Conservation (phyloP, 768 basidiomycete genomes). For the Cystobasidium onofrii region DNA sequence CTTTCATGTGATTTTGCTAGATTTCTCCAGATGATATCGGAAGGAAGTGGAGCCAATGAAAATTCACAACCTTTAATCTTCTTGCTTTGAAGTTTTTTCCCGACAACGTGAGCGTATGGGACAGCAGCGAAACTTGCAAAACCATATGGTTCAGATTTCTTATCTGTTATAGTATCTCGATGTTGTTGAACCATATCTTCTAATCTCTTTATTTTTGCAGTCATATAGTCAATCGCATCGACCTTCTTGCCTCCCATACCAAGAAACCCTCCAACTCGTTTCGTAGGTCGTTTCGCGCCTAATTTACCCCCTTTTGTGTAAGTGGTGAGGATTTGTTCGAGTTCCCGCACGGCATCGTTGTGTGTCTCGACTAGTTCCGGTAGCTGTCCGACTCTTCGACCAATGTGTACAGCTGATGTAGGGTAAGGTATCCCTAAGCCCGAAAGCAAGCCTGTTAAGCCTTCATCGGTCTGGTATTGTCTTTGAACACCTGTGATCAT, state of each 20-base stretch:
- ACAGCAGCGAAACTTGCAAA: slow-evolving; percentile 69
- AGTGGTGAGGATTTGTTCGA: slow-evolving; percentile 78
- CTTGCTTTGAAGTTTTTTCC: slow-evolving; percentile 60
- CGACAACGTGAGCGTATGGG: slow-evolving; percentile 78
- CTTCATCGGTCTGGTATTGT: slow-evolving; percentile 74
- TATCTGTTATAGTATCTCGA: slow-evolving; percentile 55
- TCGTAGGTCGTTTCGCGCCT: slow-evolving; percentile 69
- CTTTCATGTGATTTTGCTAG: slow-evolving; percentile 65
- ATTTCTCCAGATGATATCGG: slow-evolving; percentile 75
- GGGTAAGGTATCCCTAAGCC: slow-evolving; percentile 63
- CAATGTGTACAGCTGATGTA: slow-evolving; percentile 81
- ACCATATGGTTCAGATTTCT: slow-evolving; percentile 53
- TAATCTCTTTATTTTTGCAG: slow-evolving; percentile 47
- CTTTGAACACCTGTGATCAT: slow-evolving; percentile 70
- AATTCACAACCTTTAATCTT: slow-evolving; percentile 65
- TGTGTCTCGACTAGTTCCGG: slow-evolving; percentile 66
- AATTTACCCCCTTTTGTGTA: slow-evolving; percentile 73
- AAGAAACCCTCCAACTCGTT: slow-evolving; percentile 67
- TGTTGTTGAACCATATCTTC: slow-evolving; percentile 58
- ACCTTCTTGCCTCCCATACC: slow-evolving; percentile 74
- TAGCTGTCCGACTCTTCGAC: slow-evolving; percentile 74
- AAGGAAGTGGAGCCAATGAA: slow-evolving; percentile 73
- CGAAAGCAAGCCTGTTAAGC: slow-evolving; percentile 64
- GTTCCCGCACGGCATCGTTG: slow-evolving; percentile 84
- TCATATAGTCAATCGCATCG: slow-evolving; percentile 87